Evolutionary conservation across 495 filamentous ascomycete genomes (phyloP).

Genomic region (Lophium mytilinum): DNA sequence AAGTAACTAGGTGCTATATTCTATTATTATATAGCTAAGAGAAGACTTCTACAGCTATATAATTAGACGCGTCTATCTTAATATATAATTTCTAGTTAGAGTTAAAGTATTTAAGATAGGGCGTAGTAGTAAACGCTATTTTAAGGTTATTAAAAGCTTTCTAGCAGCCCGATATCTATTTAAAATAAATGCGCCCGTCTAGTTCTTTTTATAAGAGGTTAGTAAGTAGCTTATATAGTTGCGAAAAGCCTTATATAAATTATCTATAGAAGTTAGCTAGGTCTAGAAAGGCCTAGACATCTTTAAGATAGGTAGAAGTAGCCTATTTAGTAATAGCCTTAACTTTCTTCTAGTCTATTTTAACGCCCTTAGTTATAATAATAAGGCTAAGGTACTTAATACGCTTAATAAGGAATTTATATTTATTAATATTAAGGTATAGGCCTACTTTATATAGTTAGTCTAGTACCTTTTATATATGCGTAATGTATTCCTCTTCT

Average conservation of each 20-base stretch:
- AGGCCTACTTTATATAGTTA: background rate
- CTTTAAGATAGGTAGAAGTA: slow-evolving; percentile 6
- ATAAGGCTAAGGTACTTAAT: slow-evolving; percentile 30
- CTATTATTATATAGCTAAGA: slow-evolving; percentile 3
- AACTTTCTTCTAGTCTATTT: slow-evolving; percentile 28
- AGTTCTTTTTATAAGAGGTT: no score
- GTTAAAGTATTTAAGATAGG: slow-evolving; percentile 24
- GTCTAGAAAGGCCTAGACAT: slow-evolving; percentile 17
- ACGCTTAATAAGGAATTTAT: slow-evolving; percentile 26
- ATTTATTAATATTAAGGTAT: slow-evolving; percentile 24
- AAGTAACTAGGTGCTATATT: slow-evolving; percentile 17
- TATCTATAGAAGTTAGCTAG: slow-evolving; percentile 22
- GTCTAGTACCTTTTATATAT: background rate
- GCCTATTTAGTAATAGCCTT: slow-evolving; percentile 1
- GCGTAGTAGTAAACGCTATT: slow-evolving; percentile 32
- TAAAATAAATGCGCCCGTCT: no score
- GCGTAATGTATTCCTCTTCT: no score
- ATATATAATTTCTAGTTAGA: slow-evolving; percentile 13
- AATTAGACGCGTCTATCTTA: slow-evolving; percentile 26
- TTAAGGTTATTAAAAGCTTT: no score
- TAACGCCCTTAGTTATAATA: slow-evolving; percentile 22
- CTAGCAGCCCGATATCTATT: no score
- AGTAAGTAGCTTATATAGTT: no score
- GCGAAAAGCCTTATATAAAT: slow-evolving; percentile 17
- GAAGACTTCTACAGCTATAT: slow-evolving; percentile 14